Evolutionary conservation across 2,329 filamentous ascomycete genomes (phyloP), one percentile per base, ranked within the genome.

Genomic region (Sclerotinia nivalis): DNA sequence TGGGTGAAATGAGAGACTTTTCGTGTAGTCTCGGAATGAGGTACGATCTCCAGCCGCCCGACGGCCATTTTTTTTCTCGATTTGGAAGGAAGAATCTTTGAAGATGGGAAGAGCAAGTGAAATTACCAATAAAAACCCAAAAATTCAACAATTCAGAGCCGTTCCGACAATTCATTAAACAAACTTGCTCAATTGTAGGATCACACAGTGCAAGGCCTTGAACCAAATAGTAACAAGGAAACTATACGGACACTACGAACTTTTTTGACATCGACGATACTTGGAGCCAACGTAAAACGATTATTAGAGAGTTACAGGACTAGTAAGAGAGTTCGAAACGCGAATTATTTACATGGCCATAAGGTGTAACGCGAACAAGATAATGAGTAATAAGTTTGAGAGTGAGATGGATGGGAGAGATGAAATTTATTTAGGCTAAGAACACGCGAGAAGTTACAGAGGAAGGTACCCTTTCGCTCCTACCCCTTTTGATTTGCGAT

Each of bases 201-300:
- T 18, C 18, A 43, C 13, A 18, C 15, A 12, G 20, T 8, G 31
- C 15, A 34, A 6, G 40, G 6, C 0, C 20, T 55, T 34, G 18
- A 22, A 28, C 8, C 22, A 1, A 34, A 34, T 7, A 22, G 4
- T 5, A 1, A 55, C 31, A 12, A 31, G 10, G 28, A 55, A 55
- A 1, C 7, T 5, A 13, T 7, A 18, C 13, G 6, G 15, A 22
- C 28, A 34, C 10, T 6, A 1, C 0, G 15, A 55, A 31, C 1
- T 3, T 1, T 20, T 6, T 22, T 1, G 52, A 31, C 0, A 31
- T 20, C 8, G 52, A 55, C 2, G 12, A 13, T 52, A 28, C 3
- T 20, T 31, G 3, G 20, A 55, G 25, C 8, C 15, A 31, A 28
- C 7, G 8, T 18, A 28, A 31, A 2, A 22, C 37, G 37, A 37